Percentiles rank a stretch among this genome's conserved stretches.
These are phyloP conservation scores for Prototheca wickerhamii DNA, from an alignment of 163 green algal species.

Conservation along the genomic window DNA sequence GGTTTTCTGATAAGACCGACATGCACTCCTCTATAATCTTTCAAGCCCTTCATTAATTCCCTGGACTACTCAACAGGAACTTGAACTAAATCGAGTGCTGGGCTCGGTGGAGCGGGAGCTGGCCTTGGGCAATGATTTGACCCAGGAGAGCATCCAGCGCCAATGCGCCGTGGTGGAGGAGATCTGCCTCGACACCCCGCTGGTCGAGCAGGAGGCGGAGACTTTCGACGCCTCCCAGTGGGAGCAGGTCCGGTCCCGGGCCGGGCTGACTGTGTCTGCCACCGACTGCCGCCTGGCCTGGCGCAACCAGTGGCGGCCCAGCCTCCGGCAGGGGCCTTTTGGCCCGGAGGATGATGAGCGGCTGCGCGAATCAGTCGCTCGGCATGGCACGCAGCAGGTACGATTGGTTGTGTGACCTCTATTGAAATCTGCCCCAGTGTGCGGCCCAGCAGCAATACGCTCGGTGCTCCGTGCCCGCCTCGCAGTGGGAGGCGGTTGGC, in stretches of 20 bases:
- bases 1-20: too few species aligned
- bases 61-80: too few species aligned
- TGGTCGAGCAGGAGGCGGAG: not conserved
- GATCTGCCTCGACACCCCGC: not conserved
- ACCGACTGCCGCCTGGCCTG: slow-evolving; percentile 9
- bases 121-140: not conserved
- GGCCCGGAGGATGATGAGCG: not conserved
- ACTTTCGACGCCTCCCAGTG: slow-evolving; percentile 5
- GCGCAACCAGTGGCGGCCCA: slow-evolving; percentile 2
- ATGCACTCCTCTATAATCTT: too few species aligned
- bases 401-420: not conserved
- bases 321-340: not conserved
- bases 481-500: too few species aligned
- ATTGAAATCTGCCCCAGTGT: too few species aligned
- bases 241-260: not conserved
- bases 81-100: not conserved
- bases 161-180: not conserved
- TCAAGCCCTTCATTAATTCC: too few species aligned
- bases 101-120: not conserved
- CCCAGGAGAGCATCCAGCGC: not conserved
- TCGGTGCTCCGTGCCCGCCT: too few species aligned
- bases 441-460: too few species aligned
- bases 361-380: not conserved
- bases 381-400: not conserved
- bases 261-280: not conserved